Percentiles rank a stretch among this genome's conserved stretches.
Conservation (phyloP, 768 basidiomycete species). For the Mycena kentingensis region DNA sequence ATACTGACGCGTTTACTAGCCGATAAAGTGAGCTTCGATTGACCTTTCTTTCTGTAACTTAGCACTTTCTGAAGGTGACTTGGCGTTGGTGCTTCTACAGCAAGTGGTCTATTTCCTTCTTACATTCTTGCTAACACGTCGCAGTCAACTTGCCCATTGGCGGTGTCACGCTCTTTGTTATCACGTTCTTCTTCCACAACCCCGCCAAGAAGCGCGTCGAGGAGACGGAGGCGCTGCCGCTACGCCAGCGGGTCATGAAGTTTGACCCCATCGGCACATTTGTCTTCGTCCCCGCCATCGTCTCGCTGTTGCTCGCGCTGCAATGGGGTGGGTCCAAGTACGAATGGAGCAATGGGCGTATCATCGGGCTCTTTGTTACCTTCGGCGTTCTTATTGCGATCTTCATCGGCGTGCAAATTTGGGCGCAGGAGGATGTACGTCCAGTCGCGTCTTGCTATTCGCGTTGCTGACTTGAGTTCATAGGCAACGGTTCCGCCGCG, state of each 20-base stretch:
- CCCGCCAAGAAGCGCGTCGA: not conserved
- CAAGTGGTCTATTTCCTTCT: constrained; percentile 2
- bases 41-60: too few species aligned
- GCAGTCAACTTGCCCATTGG: not conserved
- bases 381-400: not conserved
- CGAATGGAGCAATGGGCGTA: constrained; percentile 38
- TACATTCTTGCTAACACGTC: too few species aligned
- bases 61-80: too few species aligned
- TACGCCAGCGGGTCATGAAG: constrained; percentile 39
- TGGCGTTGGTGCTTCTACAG: constrained; percentile 43
- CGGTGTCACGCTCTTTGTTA: not conserved
- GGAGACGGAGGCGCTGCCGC: too few species aligned
- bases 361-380: constrained; percentile 19
- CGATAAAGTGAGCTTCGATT: not conserved
- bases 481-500: constrained; percentile 2
- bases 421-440: not conserved
- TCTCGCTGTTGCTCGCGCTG: constrained; percentile 39
- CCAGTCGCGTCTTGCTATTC: too few species aligned
- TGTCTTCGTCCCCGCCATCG: too few species aligned
- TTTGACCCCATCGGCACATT: constrained; percentile 32
- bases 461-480: too few species aligned
- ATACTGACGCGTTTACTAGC: too few species aligned
- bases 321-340: constrained; percentile 44
- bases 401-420: not conserved
- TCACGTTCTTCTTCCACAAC: constrained; percentile 2